Conservation (phyloP, 192 early-diverging fungal species). For the Entophlyctis luteolus region DNA sequence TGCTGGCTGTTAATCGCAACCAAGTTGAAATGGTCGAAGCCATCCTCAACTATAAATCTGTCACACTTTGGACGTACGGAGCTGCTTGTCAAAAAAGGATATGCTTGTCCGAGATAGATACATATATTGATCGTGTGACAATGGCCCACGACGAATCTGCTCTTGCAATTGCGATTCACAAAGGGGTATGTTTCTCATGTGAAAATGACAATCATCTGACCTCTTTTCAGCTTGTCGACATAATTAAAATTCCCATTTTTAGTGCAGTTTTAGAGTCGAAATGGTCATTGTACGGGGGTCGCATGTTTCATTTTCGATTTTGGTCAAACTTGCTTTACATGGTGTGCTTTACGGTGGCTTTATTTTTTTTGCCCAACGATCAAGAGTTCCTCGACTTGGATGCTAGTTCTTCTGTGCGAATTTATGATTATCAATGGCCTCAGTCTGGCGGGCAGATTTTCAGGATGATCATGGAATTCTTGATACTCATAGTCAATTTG, state of each 20-base stretch:
- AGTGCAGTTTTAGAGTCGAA: slow-evolving; percentile 13
- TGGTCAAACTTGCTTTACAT: slow-evolving; percentile 8
- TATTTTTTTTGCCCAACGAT: slow-evolving; percentile 16
- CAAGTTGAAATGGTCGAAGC: slow-evolving; percentile 13
- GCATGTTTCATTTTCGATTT: slow-evolving; percentile 20
- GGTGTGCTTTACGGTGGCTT: slow-evolving; percentile 3
- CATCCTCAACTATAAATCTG: slow-evolving; percentile 23
- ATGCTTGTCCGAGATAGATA: slow-evolving; percentile 22
- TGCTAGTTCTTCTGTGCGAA: background rate
- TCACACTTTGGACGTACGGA: slow-evolving; percentile 18
- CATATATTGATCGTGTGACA: slow-evolving; percentile 5
- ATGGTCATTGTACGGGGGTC: slow-evolving; percentile 22
- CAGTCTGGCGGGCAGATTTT: background rate
- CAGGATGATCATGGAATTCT: slow-evolving; percentile 3
- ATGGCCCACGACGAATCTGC: slow-evolving; percentile 19
- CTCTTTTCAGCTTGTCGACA: slow-evolving; percentile 14
- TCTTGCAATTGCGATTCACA: slow-evolving; percentile 19
- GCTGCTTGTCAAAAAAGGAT: background rate
- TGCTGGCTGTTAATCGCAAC: slow-evolving; percentile 15
- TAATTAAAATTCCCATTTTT: slow-evolving; percentile 22
- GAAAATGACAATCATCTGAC: slow-evolving; percentile 11
- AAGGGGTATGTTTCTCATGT: slow-evolving; percentile 6
- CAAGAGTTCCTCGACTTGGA: background rate
- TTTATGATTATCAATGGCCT: background rate
- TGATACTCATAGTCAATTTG: slow-evolving; percentile 9